Conservation (phyloP, 169 alveolate species). For the Plasmodium gallinaceum region DNA sequence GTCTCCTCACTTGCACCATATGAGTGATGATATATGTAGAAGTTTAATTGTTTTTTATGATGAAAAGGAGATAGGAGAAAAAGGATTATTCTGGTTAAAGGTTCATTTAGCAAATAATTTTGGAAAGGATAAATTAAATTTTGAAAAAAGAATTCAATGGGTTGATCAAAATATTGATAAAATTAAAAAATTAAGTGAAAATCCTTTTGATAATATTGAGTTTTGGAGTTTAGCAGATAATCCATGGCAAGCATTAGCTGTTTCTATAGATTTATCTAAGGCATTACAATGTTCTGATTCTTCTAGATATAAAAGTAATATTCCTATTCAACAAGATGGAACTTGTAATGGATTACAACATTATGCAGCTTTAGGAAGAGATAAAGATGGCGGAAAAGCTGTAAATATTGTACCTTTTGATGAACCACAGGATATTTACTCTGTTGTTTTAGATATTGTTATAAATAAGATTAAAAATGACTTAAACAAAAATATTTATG, state of each 20-base stretch:
- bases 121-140: slow-evolving; percentile 94
- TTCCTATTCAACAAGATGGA: slow-evolving; percentile 98
- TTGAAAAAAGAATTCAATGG: slow-evolving; percentile 89
- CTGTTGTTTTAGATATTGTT: slow-evolving; percentile 90
- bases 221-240: slow-evolving; percentile 93
- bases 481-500: slow-evolving; percentile 50
- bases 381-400: slow-evolving; percentile 94
- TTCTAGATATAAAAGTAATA: slow-evolving; percentile 85
- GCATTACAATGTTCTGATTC: slow-evolving; percentile 90
- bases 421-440: slow-evolving; percentile 96
- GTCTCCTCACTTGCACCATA: slow-evolving; percentile 95
- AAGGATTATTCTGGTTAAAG: slow-evolving; percentile 97
- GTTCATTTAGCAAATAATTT: slow-evolving; percentile 93
- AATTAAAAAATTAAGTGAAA: slow-evolving; percentile 82
- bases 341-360: slow-evolving; percentile 98
- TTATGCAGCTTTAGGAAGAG: slow-evolving; percentile 97
- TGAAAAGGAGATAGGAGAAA: slow-evolving; percentile 91
- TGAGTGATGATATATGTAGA: slow-evolving; percentile 96
- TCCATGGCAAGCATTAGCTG: slow-evolving; percentile 96
- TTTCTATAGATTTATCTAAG: slow-evolving; percentile 88
- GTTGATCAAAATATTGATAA: slow-evolving; percentile 85
- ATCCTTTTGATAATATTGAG: slow-evolving; percentile 89
- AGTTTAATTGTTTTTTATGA: slow-evolving; percentile 94
- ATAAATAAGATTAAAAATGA: slow-evolving; percentile 80
- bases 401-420: slow-evolving; percentile 94